Conservation (phyloP, 495 filamentous ascomycete species). For the Apodospora peruviana region DNA sequence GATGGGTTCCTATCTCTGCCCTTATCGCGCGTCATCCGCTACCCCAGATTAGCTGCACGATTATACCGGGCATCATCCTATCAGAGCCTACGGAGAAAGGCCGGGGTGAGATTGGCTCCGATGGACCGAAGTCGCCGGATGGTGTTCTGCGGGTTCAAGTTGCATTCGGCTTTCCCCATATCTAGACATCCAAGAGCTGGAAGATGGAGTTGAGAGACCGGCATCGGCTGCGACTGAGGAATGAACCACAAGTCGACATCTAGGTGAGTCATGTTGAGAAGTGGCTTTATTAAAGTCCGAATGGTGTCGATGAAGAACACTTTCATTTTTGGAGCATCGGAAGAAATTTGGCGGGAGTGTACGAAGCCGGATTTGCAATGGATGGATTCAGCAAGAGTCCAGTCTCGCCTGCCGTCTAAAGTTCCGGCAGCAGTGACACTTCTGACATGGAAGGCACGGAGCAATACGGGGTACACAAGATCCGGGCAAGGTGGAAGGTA, state of each 20-base stretch:
- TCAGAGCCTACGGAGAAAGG: neutral
- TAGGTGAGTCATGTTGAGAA: no score
- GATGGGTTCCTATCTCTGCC: slow-evolving; percentile 6
- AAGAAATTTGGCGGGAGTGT: no score
- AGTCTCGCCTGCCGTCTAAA: no score
- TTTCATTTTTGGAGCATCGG: no score
- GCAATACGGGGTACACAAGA: no score
- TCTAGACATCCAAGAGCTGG: neutral
- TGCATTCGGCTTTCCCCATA: neutral
- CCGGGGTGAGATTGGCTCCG: neutral
- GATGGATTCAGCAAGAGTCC: no score
- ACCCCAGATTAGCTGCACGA: slow-evolving; percentile 6
- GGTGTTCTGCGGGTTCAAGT: neutral
- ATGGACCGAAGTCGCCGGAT: neutral
- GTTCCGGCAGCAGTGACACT: no score
- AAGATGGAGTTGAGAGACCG: neutral
- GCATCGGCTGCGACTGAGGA: neutral
- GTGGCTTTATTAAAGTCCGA: no score
- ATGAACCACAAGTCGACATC: neutral
- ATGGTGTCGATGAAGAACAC: no score
- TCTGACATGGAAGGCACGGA: no score
- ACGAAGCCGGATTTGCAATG: no score
- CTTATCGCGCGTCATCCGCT: slow-evolving; percentile 9
- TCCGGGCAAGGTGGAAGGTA: no score
- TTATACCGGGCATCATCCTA: slow-evolving; percentile 1